Evolutionary conservation across 192 early-diverging fungal genomes (phyloP), one percentile per base, ranked within the genome.

Genomic region (Linnemannia schmuckeri): DNA sequence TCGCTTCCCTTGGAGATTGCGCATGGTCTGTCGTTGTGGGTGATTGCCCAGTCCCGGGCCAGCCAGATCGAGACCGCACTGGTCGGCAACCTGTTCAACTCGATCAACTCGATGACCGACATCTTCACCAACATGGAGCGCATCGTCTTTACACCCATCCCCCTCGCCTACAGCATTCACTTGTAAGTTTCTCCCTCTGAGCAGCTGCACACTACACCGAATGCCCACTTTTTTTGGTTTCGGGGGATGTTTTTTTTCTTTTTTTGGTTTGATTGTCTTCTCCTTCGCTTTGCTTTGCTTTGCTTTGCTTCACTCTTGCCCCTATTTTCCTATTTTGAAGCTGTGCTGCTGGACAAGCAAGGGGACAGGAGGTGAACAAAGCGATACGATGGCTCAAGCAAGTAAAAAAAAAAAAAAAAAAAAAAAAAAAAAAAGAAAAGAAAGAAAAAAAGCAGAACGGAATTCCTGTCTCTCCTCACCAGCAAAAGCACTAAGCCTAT

Each of bases 71-170:
- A 91, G 69, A 27, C 68, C 20, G 18, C 77, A 2, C 76, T 89
- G 46, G 85, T 90, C 47, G 88, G 87, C n/a, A 77, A 78, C 75
- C 44, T 86, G 38, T 70, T 89, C 27, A 42, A 35, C 20, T 82
- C 89, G 13, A 72, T 94, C 63, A 91, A 93, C 85, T 77, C 74
- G 2, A 84, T 96, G 76, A 85, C 90, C 0, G 93, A 95, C 41
- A 88, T 83, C 27, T 88, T 96, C 57, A 91, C 94, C 57, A 88
- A 88, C 74, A 91, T 96, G 81, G 94, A 96, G 75, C 90, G 95
- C 54, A 95, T 96, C 85, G 85, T 91, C 17, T 88, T 88, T 66
- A 93, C 94, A 0, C 95, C 95, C 40, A 93, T 96, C 38, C 95
- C 95, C 13, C 78, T 91, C 70, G 94, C 94, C 49, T 95, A 95